Evolutionary conservation across 371 early-diverging fungal species (phyloP).

Genomic region (Mortierella sp.): DNA sequence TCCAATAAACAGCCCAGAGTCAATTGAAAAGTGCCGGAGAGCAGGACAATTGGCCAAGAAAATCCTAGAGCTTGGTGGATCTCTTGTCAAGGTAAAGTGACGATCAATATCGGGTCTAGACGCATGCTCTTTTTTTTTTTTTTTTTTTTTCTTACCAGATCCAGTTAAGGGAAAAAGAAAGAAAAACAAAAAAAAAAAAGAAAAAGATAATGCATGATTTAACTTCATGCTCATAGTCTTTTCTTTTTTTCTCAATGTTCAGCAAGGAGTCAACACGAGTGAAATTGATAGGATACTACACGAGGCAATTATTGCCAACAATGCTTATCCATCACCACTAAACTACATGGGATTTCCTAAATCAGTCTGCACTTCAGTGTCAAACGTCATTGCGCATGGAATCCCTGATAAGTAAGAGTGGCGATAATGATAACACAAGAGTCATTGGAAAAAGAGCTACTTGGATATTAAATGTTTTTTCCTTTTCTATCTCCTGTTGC

Average conservation of each 20-base stretch:
- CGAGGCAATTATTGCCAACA: conserved; percentile 71
- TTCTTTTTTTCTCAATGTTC: background rate
- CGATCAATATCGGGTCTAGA: background rate
- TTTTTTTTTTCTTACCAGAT: background rate
- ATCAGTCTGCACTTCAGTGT: conserved; percentile 85
- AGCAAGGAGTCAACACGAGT: conserved; percentile 80
- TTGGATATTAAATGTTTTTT: no score
- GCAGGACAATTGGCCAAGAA: conserved; percentile 79
- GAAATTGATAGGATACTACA: conserved; percentile 82
- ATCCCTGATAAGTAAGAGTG: conserved; percentile 84
- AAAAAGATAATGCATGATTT: background rate
- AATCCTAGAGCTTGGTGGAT: conserved; percentile 67
- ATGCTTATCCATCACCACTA: conserved; percentile 91
- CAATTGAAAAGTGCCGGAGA: conserved; percentile 72
- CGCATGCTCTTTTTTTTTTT: background rate
- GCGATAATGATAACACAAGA: background rate
- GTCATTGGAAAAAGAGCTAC: background rate
- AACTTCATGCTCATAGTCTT: background rate
- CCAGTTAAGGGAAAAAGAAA: background rate
- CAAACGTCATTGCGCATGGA: conserved; percentile 93
- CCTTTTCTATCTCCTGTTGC: background rate
- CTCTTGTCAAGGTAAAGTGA: conserved; percentile 56
- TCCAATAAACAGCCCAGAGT: conserved; percentile 62
- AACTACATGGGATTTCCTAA: conserved; percentile 90
- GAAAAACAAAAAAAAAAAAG: no score